Percentiles rank a stretch among this genome's conserved stretches.
phyloP scores from a whole-genome alignment of 257 asterid genomes.

The Echites panduratus region DNA sequence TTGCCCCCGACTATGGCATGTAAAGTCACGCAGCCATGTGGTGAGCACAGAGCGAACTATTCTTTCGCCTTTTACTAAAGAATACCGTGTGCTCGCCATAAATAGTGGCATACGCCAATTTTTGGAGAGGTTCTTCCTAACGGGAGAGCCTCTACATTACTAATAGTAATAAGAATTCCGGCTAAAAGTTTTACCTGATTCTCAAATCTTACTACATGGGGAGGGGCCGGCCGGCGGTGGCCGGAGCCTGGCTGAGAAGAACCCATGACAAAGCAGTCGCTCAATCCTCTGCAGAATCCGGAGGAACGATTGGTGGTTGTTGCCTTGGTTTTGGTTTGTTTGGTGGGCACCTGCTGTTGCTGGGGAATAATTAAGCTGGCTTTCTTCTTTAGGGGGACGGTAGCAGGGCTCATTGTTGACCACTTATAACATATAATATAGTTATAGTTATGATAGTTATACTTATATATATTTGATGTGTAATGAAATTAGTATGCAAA shows the following conservation, averaged over 20 bases:
- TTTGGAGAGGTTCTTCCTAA: not conserved
- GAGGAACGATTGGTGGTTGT: constrained; percentile 12
- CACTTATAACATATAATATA: too few species aligned
- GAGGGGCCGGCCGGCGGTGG: constrained; percentile 9
- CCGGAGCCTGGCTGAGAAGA: constrained; percentile 30
- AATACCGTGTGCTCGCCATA: constrained; percentile 8
- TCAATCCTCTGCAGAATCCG: constrained; percentile 32
- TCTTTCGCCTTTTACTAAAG: constrained; percentile 19
- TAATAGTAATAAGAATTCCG: not conserved
- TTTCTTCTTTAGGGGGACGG: constrained; percentile 18
- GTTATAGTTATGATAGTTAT: too few species aligned
- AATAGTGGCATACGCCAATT: constrained; percentile 7
- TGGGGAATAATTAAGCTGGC: constrained; percentile 15
- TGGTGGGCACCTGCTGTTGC: not conserved
- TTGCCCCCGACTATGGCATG: not conserved
- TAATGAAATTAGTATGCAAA: not conserved
- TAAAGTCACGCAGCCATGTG: not conserved
- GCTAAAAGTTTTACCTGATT: constrained; percentile 4
- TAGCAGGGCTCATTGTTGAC: constrained; percentile 20
- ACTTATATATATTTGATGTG: not conserved
- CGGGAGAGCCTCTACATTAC: not conserved
- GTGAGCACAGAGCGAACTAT: too few species aligned
- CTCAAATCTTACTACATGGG: constrained; percentile 7
- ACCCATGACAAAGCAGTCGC: constrained; percentile 49
- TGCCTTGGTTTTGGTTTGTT: constrained; percentile 17